Conservation (phyloP, 2,329 filamentous ascomycete species). For the Saccharata proteae region DNA sequence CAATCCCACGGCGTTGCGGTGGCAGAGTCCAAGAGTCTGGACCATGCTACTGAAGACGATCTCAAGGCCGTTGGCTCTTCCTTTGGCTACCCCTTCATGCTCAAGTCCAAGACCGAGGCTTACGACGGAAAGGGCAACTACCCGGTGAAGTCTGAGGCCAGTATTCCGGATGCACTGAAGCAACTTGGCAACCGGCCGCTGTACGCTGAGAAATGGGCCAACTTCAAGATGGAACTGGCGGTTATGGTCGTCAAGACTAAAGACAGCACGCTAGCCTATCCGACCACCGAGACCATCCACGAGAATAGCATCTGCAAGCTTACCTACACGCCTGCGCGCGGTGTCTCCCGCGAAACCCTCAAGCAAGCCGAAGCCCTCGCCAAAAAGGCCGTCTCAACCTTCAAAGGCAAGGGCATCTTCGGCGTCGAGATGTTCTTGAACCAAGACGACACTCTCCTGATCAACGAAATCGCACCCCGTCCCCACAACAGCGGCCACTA, state of each 20-base stretch:
- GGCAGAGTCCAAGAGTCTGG: constrained; percentile 56
- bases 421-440: constrained; percentile 94
- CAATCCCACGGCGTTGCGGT: constrained; percentile 55
- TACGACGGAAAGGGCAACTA: constrained; percentile 83
- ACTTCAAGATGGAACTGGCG: constrained; percentile 76
- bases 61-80: constrained; percentile 50
- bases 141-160: constrained; percentile 45
- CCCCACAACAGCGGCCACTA: constrained; percentile 90
- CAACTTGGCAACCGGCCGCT: constrained; percentile 55
- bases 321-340: constrained; percentile 73
- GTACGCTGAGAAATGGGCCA: constrained; percentile 83
- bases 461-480: constrained; percentile 79
- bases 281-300: constrained; percentile 87
- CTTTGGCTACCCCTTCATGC: constrained; percentile 78
- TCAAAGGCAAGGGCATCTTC: constrained; percentile 86
- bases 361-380: constrained; percentile 64
- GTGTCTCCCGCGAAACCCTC: constrained; percentile 49
- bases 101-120: constrained; percentile 80
- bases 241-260: constrained; percentile 92
- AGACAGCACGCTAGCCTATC: constrained; percentile 62
- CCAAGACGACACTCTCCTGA: constrained; percentile 51
- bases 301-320: constrained; percentile 93
- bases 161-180: constrained; percentile 54
- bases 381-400: constrained; percentile 61
- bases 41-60: constrained; percentile 45